Evolutionary conservation across 495 filamentous ascomycete species (phyloP), one percentile per base, ranked within the genome.

Genomic region (Corynascus novoguineensis): DNA sequence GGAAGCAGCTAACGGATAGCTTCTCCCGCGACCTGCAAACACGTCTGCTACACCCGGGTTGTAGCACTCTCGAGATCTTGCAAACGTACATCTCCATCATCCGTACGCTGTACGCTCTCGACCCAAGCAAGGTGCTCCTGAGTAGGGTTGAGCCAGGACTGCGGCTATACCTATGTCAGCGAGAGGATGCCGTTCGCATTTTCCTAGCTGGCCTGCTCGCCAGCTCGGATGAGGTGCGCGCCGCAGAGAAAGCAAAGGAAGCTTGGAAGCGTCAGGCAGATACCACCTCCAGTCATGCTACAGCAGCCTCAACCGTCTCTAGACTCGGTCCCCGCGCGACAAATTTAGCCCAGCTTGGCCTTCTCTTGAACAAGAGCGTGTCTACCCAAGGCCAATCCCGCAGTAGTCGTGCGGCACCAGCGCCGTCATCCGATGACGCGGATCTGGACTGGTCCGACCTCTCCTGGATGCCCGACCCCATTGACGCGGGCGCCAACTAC

Each of bases 21-120:
- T 97, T 97, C 66, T 80, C 84, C 11, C 68, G 76, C 4, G 82
- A 79, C 4, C 68, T 97, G 11, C 81, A 83, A 49, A 77, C 76
- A n/a, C 82, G 89, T 9, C 71, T 99, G 5, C 74, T 99, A 4
- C 90, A 97, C 64, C 86, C 93, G 0, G 95, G 90, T 5, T 84
- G 89, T 34, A 91, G 90, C 37, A 99, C 93, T 0, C 81, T 89
- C 3, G 83, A 95, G 58, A 96, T 99, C 21, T 71, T 99, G 28
- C 86, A 86, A 53, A 80, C 90, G 5, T 99, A 99, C 68, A 95
- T 97, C 50, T 86, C 86, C 15, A 86, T 97, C 59, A 97, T 99
- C 54, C 84, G 88, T 44, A 86, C 88, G 0, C 95, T 99, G 61
- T 86, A 87, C 60, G 73, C 86, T n/a, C 76, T 99, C 12, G 93